phyloP scores from a whole-genome alignment of 305 asterid genomes.

The Fraxinus platypoda region DNA sequence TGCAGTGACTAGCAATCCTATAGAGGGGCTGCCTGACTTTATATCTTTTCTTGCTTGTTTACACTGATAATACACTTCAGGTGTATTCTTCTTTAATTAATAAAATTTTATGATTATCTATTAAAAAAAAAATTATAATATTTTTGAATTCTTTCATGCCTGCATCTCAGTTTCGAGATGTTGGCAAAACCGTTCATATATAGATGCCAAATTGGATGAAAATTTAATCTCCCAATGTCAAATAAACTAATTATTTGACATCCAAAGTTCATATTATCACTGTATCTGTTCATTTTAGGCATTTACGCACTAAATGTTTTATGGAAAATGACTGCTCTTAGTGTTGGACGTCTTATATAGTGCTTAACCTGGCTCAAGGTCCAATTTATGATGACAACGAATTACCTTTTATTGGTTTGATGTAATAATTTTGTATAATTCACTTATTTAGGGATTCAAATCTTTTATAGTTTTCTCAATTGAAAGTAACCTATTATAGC shows the following conservation, averaged over 20 bases:
- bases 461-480: background rate
- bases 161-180: background rate
- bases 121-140: background rate
- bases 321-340: background rate
- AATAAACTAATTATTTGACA: background rate
- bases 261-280: background rate
- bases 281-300: background rate
- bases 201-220: conserved; percentile 9
- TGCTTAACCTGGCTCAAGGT: background rate
- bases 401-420: background rate
- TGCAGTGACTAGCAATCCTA: too few relatives aligned
- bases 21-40: too few relatives aligned
- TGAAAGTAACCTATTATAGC: background rate
- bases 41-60: too few relatives aligned
- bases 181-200: background rate
- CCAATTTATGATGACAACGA: background rate
- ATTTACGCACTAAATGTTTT: background rate
- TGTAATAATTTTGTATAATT: background rate
- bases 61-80: too few relatives aligned
- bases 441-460: background rate
- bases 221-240: background rate
- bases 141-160: background rate
- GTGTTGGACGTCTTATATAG: background rate
- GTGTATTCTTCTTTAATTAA: too few relatives aligned
- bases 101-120: too few relatives aligned